Evolutionary conservation across 1,139 yeast genomes (phyloP).

Genomic region (Suhomyces atakaporum): DNA sequence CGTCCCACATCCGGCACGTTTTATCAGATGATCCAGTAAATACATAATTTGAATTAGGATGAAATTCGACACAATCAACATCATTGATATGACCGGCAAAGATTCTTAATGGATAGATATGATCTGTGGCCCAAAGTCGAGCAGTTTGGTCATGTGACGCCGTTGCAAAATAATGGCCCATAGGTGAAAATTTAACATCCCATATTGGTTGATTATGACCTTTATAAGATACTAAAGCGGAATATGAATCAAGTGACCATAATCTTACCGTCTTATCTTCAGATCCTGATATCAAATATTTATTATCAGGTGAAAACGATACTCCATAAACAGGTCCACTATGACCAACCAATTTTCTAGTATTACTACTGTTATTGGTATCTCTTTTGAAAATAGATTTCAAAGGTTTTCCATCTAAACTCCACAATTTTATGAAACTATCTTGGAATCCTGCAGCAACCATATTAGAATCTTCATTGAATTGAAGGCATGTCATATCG

Average conservation of each 20-base stretch:
- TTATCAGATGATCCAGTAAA: constrained; percentile 95
- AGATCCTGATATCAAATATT: constrained; percentile 76
- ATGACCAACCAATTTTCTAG: constrained; percentile 82
- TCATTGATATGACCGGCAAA: constrained; percentile 98
- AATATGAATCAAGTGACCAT: constrained; percentile 92
- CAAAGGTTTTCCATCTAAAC: constrained; percentile 85
- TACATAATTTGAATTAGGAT: constrained; percentile 92
- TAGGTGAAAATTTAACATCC: constrained; percentile 94
- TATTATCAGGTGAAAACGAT: constrained; percentile 88
- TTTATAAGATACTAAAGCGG: constrained; percentile 88
- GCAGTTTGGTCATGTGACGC: constrained; percentile 99
- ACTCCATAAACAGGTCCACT: constrained; percentile 92
- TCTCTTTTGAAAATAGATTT: constrained; percentile 66
- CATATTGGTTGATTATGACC: constrained; percentile 97
- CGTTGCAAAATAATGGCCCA: constrained; percentile 96
- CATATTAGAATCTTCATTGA: constrained; percentile 82
- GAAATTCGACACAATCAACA: constrained; percentile 93
- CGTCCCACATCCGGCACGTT: constrained; percentile 98
- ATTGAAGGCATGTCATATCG: constrained; percentile 79
- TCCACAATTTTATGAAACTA: constrained; percentile 87
- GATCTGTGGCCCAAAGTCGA: constrained; percentile 96
- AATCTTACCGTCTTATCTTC: constrained; percentile 90
- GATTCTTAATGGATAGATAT: constrained; percentile 90
- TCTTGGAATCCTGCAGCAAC: constrained; percentile 96
- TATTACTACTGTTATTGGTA: constrained; percentile 46